These are phyloP conservation scores for Nicotiana rustica DNA, from an alignment of 305 asterid genomes.

Conservation along the genomic window DNA sequence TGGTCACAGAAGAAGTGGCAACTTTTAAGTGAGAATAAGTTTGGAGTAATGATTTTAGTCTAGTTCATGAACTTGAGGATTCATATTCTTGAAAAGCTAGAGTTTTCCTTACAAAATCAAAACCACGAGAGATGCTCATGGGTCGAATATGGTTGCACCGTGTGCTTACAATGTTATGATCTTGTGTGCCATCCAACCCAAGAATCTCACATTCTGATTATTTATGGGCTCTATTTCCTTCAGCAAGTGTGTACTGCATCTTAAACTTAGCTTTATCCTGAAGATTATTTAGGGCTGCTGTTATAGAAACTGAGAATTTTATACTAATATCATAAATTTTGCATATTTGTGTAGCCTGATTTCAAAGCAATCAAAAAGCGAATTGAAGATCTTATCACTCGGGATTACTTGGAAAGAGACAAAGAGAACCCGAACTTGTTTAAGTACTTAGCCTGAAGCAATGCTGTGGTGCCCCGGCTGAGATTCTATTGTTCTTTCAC, in stretches of 20 bases:
- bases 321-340: neutral
- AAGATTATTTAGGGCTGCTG: conserved; percentile 1
- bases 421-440: conserved; percentile 48
- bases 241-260: conserved; percentile 8
- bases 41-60: neutral
- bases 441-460: conserved; percentile 53
- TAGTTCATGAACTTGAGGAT: conserved; percentile 15
- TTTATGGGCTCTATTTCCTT: conserved; percentile 22
- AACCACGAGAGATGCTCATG: neutral
- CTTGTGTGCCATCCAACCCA: neutral
- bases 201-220: neutral
- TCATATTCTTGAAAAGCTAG: conserved; percentile 18
- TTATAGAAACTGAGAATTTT: neutral
- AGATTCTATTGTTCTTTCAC: neutral
- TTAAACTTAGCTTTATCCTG: neutral
- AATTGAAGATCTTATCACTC: conserved; percentile 59
- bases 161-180: neutral
- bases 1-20: conserved; percentile 1
- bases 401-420: conserved; percentile 61
- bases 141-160: neutral
- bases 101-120: neutral
- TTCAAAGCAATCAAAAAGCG: conserved; percentile 58
- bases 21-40: neutral
- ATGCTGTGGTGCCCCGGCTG: neutral
- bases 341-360: conserved; percentile 53